Conservation (phyloP, 2,329 filamentous ascomycete species). For the Paramyrothecium sp. region DNA sequence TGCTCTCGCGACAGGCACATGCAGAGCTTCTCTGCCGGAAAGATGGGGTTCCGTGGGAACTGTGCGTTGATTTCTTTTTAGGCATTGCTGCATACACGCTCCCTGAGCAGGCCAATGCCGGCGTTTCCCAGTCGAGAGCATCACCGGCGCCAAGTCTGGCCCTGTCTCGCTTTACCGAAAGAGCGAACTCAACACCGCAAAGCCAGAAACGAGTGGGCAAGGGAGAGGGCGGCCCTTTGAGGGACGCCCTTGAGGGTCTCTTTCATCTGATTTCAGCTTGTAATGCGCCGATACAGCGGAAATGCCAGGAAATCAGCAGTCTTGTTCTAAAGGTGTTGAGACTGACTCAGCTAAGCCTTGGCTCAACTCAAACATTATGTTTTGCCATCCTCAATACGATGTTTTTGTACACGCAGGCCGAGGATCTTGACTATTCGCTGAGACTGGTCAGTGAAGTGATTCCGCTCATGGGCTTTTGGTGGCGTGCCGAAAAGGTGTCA, state of each 20-base stretch:
- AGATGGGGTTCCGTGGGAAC: conserved; percentile 62
- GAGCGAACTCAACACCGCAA: conserved; percentile 26
- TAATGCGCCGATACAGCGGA: conserved; percentile 64
- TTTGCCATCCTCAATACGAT: conserved; percentile 76
- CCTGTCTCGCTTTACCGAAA: conserved; percentile 22
- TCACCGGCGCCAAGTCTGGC: conserved; percentile 43
- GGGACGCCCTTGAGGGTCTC: conserved; percentile 58
- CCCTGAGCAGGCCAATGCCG: conserved; percentile 36
- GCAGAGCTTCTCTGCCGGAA: conserved; percentile 71
- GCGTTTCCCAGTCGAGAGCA: conserved; percentile 34
- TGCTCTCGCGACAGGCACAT: conserved; percentile 74
- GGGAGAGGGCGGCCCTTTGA: conserved; percentile 29
- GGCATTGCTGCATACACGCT: conserved; percentile 53
- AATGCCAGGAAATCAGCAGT: conserved; percentile 54
- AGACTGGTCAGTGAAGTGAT: conserved; percentile 60
- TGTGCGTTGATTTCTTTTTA: conserved; percentile 69
- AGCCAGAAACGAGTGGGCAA: conserved; percentile 23
- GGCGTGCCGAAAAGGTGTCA: conserved; percentile 67
- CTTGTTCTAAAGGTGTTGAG: conserved; percentile 61
- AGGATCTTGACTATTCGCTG: conserved; percentile 64
- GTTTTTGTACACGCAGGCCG: conserved; percentile 63
- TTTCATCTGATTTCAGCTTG: conserved; percentile 61
- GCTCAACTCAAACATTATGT: conserved; percentile 66
- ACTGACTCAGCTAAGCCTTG: conserved; percentile 54
- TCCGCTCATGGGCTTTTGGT: conserved; percentile 72